A percentile compares a stretch with the other conserved stretches of the same genome.
Evolutionary conservation across 805 yeast genomes (phyloP).

Genomic region (Ascoidea asiatica): DNA sequence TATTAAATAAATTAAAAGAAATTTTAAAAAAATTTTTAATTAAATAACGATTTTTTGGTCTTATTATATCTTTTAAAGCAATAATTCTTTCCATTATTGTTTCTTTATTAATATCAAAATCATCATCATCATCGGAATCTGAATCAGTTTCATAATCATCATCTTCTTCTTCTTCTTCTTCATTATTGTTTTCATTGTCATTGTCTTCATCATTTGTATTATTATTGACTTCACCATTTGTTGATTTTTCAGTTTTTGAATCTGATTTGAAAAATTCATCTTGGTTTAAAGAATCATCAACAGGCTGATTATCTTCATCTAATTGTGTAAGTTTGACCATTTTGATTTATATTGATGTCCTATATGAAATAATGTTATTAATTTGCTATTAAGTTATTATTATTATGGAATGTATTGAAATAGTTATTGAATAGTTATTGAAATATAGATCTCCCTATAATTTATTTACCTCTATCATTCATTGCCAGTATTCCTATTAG

Average conservation of each 20-base stretch:
- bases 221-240: constrained; percentile 21
- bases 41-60: constrained; percentile 68
- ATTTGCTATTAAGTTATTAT: no score
- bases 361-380: no score
- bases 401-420: no score
- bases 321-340: constrained; percentile 74
- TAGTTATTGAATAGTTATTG: no score
- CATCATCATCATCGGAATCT: constrained; percentile 40
- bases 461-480: no score
- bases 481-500: no score
- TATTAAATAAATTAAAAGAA: constrained; percentile 25
- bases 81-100: constrained; percentile 74
- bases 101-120: constrained; percentile 68
- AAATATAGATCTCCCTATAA: no score
- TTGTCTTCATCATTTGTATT: constrained; percentile 22
- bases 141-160: constrained; percentile 35
- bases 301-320: constrained; percentile 34
- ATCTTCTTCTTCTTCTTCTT: constrained; percentile 24
- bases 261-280: constrained; percentile 23
- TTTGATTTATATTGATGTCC: no score
- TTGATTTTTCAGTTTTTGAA: constrained; percentile 20
- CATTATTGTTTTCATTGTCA: constrained; percentile 25
- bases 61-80: constrained; percentile 84
- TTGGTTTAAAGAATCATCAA: constrained; percentile 14
- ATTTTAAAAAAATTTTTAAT: constrained; percentile 21